Base-by-base conservation (phyloP, 208 protist genomes). In the Crithidia sp. region DNA sequence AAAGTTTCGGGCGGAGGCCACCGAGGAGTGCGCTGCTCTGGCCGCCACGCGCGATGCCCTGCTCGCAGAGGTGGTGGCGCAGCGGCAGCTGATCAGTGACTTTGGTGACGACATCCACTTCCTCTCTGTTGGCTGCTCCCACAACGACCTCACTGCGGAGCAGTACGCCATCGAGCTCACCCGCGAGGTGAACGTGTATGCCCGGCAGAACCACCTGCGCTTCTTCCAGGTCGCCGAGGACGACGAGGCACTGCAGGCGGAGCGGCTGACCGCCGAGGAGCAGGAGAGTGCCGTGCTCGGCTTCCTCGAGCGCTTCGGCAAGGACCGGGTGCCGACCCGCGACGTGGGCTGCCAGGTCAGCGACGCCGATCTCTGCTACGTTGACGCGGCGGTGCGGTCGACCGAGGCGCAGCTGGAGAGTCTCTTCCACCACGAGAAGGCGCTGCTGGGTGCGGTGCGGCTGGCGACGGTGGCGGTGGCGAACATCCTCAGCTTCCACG, bases 401-500 rank as follows among this genome's bases (percentile, higher is more conserved):
- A 86, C 73, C 2, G 84, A 94, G 71, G 80, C 80, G 57, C 81
- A 90, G 55, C 74, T 96, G 66, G 86, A 92, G 62, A 89, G 93
- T 56, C 60, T 94, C 39, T 80, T 90, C 53, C 84, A 81, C 43
- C 88, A 95, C 62, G 85, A 92, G 56, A 86, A 86, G 54, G 83
- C 76, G 7, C 74, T 94, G 64, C 44, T 88, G 52, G 74, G 77
- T 39, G 75, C 84, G 4, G 92, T 95, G 40, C 81, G 81, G 37
- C 79, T 93, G 2, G 76, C 84, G 9, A 88, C 86, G 0, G 77
- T 93, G 16, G 83, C 87, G 10, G 83, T 95, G 43, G 87, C 86
- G 10, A 93, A 94, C 79, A 83, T 94, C 37, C 88, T 96, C 67
- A 84, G 81, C 14, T 95, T 96, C 67, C 89, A 96, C 74, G 74